phyloP scores from a whole-genome alignment of 2,329 filamentous ascomycete species.

The Phyllosticta ampelicida region DNA sequence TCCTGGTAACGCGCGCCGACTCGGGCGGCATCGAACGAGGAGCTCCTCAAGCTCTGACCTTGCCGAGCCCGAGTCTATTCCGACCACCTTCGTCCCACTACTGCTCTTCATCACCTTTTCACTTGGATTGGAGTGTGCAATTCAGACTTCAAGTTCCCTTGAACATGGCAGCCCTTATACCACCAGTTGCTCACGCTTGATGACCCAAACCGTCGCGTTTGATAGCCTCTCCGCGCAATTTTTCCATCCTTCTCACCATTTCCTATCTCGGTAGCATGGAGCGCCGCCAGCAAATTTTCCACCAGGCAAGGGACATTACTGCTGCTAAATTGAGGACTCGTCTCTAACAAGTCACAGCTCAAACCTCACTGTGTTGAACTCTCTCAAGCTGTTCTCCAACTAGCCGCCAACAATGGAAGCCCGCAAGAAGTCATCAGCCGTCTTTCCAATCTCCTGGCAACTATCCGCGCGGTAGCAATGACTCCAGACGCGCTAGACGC shows the following conservation, averaged over 20 bases:
- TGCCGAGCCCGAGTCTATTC: not conserved
- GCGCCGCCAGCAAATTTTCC: slow-evolving; percentile 29
- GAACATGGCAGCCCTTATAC: not conserved
- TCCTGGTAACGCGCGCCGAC: slow-evolving; percentile 7
- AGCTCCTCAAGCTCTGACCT: not conserved
- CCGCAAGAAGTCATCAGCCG: slow-evolving; percentile 37
- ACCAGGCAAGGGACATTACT: slow-evolving; percentile 19
- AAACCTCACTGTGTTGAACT: slow-evolving; percentile 49
- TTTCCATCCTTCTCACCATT: not conserved
- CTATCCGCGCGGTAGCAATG: slow-evolving; percentile 25
- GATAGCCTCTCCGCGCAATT: not conserved
- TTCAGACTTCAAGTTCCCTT: not conserved
- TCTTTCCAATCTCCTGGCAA: slow-evolving; percentile 36
- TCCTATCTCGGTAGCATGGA: not conserved
- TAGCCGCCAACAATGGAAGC: slow-evolving; percentile 36
- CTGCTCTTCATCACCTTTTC: not conserved
- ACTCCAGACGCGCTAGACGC: slow-evolving; percentile 49
- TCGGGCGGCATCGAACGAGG: not conserved
- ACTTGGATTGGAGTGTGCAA: no score
- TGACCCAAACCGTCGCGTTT: not conserved
- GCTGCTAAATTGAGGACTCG: not conserved
- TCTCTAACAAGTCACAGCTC: slow-evolving; percentile 33
- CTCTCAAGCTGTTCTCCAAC: slow-evolving; percentile 42
- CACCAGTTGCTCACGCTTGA: not conserved
- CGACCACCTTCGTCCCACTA: not conserved